Conservation (phyloP, 768 basidiomycete genomes). For the Myochromella boudieri region DNA sequence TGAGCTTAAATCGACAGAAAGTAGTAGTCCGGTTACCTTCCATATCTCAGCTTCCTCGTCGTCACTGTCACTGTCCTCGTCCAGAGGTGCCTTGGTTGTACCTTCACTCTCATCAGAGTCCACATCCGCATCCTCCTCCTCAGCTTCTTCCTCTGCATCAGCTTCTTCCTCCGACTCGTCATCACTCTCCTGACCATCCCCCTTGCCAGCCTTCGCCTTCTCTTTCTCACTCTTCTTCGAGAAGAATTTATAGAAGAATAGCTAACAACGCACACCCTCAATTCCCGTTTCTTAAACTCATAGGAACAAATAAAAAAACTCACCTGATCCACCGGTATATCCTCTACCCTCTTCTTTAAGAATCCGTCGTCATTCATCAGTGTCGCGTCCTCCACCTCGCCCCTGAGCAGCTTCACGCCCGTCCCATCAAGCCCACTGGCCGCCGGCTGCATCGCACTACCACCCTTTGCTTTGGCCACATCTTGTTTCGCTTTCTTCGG, state of each 20-base stretch:
- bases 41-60: constrained; percentile 76
- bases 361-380: constrained; percentile 77
- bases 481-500: constrained; percentile 63
- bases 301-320: constrained; percentile 16
- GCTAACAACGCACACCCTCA: constrained; percentile 33
- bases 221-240: constrained; percentile 62
- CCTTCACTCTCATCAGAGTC: constrained; percentile 45
- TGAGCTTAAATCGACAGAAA: background rate
- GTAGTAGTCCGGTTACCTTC: constrained; percentile 58
- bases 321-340: constrained; percentile 88
- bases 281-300: background rate
- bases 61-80: constrained; percentile 45
- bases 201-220: constrained; percentile 43
- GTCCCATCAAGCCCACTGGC: constrained; percentile 60
- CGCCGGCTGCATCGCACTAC: constrained; percentile 94
- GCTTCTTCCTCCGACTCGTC: constrained; percentile 35
- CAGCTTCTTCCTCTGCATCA: no score
- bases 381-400: constrained; percentile 43
- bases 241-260: constrained; percentile 94
- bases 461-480: constrained; percentile 57
- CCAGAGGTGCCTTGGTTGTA: constrained; percentile 21
- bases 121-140: no score
- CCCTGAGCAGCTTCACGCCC: constrained; percentile 71
- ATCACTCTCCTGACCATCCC: constrained; percentile 36
- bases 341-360: constrained; percentile 62